Percentiles rank a stretch among this genome's conserved stretches.
These are phyloP conservation scores for Tetracentron sinense DNA, from an alignment of 164 flowering plant species.

Conservation along the genomic window DNA sequence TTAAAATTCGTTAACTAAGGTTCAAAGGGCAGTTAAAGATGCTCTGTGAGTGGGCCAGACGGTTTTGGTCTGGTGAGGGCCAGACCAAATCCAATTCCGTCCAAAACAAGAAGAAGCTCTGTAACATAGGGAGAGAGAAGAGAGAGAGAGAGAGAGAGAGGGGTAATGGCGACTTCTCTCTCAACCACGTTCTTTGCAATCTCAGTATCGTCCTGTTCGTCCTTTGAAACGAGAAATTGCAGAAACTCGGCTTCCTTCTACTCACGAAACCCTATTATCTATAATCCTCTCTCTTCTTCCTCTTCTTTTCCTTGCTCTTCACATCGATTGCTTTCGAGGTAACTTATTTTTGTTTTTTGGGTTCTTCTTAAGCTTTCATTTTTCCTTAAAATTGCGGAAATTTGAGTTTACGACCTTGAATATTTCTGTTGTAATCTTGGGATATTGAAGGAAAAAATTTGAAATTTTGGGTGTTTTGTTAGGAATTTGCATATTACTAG, in stretches of 20 bases:
- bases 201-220: slow-evolving; percentile 18
- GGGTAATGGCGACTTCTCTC: slow-evolving; percentile 20
- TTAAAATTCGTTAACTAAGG: no score
- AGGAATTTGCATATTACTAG: neutral
- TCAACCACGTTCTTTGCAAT: slow-evolving; percentile 21
- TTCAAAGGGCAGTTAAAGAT: no score
- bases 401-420: neutral
- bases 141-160: slow-evolving; percentile 14
- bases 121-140: slow-evolving; percentile 10
- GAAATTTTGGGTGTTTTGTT: neutral
- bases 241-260: slow-evolving; percentile 9
- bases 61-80: no score
- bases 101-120: no score
- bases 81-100: no score
- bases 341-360: neutral
- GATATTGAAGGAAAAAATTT: neutral
- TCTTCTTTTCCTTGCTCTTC: slow-evolving; percentile 7
- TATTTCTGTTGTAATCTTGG: no score
- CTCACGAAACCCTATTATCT: slow-evolving; percentile 12
- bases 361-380: neutral
- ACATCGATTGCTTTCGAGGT: slow-evolving; percentile 27
- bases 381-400: neutral
- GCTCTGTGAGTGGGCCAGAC: no score
- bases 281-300: slow-evolving; percentile 16
- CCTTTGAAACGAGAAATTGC: slow-evolving; percentile 3